Percentiles rank a stretch among this genome's conserved stretches.
Conservation (phyloP, 495 filamentous ascomycete species). For the Aspergillus avenaceus region DNA sequence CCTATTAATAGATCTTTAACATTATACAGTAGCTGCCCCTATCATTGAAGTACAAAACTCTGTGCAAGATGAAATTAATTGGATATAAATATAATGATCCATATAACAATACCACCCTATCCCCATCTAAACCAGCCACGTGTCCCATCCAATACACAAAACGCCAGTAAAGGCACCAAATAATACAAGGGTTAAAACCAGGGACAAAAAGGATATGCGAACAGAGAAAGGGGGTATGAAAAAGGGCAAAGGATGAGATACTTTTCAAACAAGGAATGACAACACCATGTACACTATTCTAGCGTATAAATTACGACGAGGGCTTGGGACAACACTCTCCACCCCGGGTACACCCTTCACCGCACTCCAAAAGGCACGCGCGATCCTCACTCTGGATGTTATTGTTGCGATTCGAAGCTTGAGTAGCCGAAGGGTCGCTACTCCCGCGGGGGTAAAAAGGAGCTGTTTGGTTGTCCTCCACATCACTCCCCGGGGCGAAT, state of each 20-base stretch:
- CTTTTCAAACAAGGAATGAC: not conserved
- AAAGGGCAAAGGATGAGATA: not conserved
- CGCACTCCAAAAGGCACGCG: conserved; percentile 79
- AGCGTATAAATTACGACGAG: conserved; percentile 15
- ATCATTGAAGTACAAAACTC: too few relatives aligned
- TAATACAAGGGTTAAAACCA: not conserved
- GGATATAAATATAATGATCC: too few relatives aligned
- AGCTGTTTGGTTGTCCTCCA: conserved; percentile 41
- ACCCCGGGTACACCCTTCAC: conserved; percentile 69
- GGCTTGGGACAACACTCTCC: conserved; percentile 67
- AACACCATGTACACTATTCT: not conserved
- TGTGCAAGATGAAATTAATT: too few relatives aligned
- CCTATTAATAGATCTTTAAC: conserved; percentile 1
- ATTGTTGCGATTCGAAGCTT: conserved; percentile 38
- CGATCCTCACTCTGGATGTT: conserved; percentile 52
- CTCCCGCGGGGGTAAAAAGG: conserved; percentile 22
- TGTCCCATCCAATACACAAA: not conserved
- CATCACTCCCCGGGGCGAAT: conserved; percentile 63
- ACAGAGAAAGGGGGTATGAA: conserved; percentile 3
- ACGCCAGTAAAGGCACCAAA: not conserved
- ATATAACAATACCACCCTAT: not conserved
- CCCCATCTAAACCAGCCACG: too few relatives aligned
- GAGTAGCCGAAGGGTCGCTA: conserved; percentile 21
- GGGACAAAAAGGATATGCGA: conserved; percentile 1
- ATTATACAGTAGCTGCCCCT: too few relatives aligned